phyloP scores from a whole-genome alignment of 2,329 filamentous ascomycete species.

The Rutstroemia sp. region DNA sequence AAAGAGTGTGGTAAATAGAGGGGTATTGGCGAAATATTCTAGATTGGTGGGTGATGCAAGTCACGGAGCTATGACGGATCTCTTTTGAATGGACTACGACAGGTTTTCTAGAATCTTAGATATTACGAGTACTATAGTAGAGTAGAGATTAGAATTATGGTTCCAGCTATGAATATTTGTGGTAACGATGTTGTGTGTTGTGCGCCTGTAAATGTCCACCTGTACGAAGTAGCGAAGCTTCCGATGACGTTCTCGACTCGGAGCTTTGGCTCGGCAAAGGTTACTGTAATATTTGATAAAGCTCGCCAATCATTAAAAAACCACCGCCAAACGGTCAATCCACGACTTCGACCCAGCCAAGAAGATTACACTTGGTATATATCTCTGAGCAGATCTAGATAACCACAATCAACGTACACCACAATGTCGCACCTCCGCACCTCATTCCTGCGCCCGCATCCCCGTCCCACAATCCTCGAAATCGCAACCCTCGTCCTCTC shows the following conservation, averaged over 20 bases:
- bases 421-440: conserved; percentile 6
- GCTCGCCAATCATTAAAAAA: no score
- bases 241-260: no score
- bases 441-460: conserved; percentile 4
- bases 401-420: not conserved
- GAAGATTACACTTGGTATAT: no score
- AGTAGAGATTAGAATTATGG: no score
- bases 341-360: no score
- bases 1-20: conserved; percentile 65
- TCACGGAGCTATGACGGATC: conserved; percentile 83
- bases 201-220: no score
- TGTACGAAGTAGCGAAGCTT: no score
- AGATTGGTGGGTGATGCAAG: conserved; percentile 82
- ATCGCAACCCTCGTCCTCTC: conserved; percentile 20
- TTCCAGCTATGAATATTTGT: no score
- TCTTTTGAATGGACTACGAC: conserved; percentile 41
- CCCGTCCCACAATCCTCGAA: conserved; percentile 23
- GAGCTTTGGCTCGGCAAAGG: no score
- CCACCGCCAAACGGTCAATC: no score
- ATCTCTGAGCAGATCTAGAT: not conserved
- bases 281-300: no score
- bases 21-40: conserved; percentile 85
- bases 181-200: no score
- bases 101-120: not conserved
- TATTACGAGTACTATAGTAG: not conserved